Evolutionary conservation across 2,329 filamentous ascomycete species (phyloP), one percentile per base, ranked within the genome.

Genomic region (Trichoderma harzianum): DNA sequence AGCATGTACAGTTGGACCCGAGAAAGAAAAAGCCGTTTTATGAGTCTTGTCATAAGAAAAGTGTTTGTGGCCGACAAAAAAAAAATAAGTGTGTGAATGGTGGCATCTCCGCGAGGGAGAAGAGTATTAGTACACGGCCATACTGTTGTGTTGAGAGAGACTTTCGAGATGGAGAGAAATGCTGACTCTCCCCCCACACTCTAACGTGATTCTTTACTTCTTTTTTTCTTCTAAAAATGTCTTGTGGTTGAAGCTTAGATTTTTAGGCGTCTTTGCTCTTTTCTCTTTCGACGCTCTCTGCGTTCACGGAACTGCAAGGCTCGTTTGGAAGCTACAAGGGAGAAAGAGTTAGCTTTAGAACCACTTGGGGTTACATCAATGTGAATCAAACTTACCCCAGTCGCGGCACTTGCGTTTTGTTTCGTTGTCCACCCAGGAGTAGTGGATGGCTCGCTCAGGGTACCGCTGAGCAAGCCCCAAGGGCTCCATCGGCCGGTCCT

Each of bases 361-460:
- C 21, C 21, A n/a, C 18, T 51, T 10, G 6, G 3, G 3, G n/a
- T 8, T 18, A 10, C 28, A 30, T 34, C 26, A 21, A 21, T 67
- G 7, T 57, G 62, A 30, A 24, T 34, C 24, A 21, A 83, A 43
- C 84, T 78, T 77, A 85, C 84, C 80, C 76, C 83, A 80, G 69
- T 82, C 78, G 69, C 78, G 78, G 8, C 83, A 81, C 47, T 80
- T 78, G 58, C 75, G 72, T 74, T 83, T 83, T 64, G 82, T 74
- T 61, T 83, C 80, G 3, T 77, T 68, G 8, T 82, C 78, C 16
- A 86, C 82, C 85, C 85, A 86, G 5, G 76, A 66, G 74, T 86
- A 86, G 43, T 80, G 77, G 47, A 86, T 78, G 7, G 84, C 84
- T 28, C 83, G 80, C 71, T 86, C 84, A 2, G 85, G 85, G 70